Evolutionary conservation across 306 rosid species (phyloP).

Genomic region (Heteromeles arbutifolia): DNA sequence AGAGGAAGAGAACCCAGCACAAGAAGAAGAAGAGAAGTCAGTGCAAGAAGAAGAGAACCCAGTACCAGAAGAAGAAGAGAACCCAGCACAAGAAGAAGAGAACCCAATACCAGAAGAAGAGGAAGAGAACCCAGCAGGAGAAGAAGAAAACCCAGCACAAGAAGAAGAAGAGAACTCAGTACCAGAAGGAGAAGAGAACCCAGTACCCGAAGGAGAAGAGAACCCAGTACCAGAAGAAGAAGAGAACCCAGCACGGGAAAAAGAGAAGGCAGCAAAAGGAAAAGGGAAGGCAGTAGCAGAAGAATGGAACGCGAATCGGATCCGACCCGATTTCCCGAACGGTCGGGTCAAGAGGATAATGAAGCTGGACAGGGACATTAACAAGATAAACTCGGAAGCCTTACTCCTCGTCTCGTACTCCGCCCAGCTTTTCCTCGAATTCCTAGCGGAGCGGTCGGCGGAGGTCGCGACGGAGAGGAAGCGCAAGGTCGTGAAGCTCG

Average conservation of each 20-base stretch:
- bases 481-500: conserved; percentile 73
- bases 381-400: conserved; percentile 69
- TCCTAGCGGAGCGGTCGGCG: conserved; percentile 68
- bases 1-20: neutral
- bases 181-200: conserved; percentile 24
- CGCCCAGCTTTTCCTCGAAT: conserved; percentile 65
- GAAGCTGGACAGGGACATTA: conserved; percentile 60
- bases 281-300: conserved; percentile 26
- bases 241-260: neutral
- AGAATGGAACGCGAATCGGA: conserved; percentile 16
- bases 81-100: neutral
- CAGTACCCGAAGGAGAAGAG: conserved; percentile 22
- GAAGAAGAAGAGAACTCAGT: neutral
- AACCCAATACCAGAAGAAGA: neutral
- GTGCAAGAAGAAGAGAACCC: neutral
- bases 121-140: neutral
- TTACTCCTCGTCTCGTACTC: conserved; percentile 58
- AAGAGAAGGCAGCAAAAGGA: neutral
- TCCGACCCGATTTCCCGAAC: conserved; percentile 48
- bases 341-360: conserved; percentile 74
- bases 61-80: neutral
- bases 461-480: conserved; percentile 58
- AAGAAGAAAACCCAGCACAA: neutral
- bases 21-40: neutral
- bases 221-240: neutral